These are phyloP conservation scores for Sophora flavescens DNA, from an alignment of 306 rosid genomes.

Conservation along the genomic window DNA sequence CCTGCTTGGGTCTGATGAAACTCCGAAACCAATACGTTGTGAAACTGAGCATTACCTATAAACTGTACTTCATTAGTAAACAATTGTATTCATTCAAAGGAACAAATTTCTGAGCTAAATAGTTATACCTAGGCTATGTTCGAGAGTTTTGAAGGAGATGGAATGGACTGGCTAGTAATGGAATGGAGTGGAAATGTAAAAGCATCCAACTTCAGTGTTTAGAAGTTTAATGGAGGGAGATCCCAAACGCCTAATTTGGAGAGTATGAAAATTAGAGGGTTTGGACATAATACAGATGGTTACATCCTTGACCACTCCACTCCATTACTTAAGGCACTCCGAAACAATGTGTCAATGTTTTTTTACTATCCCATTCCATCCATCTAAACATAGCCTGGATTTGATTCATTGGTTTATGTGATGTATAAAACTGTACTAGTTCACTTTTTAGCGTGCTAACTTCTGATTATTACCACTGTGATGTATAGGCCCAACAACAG, in stretches of 20 bases:
- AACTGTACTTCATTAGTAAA: background rate
- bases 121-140: background rate
- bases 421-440: background rate
- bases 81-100: background rate
- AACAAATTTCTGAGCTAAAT: background rate
- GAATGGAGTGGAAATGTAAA: too few species aligned
- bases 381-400: background rate
- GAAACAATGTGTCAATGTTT: too few species aligned
- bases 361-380: too few species aligned
- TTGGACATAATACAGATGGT: too few species aligned
- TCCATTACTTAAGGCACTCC: too few species aligned
- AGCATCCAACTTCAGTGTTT: too few species aligned
- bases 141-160: too few species aligned
- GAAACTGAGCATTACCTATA: background rate
- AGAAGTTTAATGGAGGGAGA: too few species aligned
- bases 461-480: constrained; percentile 5
- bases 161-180: too few species aligned
- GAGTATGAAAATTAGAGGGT: too few species aligned
- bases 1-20: constrained; percentile 7
- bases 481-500: constrained; percentile 83
- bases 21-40: background rate
- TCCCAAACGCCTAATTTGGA: too few species aligned
- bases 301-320: too few species aligned
- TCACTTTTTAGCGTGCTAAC: constrained; percentile 16
- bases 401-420: background rate